These are phyloP conservation scores for Aspergillus quadricinctus DNA, from an alignment of 2,329 filamentous ascomycete genomes.

Conservation along the genomic window DNA sequence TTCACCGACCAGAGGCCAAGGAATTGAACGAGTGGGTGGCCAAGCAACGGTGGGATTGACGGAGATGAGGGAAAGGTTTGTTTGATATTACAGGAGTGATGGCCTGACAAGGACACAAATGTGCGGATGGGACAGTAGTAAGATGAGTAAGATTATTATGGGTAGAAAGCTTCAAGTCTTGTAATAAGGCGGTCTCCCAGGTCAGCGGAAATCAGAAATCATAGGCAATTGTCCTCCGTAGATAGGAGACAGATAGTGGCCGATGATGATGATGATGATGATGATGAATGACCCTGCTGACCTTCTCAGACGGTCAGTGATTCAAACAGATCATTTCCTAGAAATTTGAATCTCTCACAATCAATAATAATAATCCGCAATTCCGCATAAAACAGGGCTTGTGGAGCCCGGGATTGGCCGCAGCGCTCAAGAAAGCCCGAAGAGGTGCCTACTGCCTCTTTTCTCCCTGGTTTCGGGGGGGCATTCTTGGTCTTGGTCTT, in stretches of 20 bases:
- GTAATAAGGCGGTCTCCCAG: too few relatives aligned
- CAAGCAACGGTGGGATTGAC: not conserved
- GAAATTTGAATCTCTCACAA: not conserved
- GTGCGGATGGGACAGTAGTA: not conserved
- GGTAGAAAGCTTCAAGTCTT: not conserved
- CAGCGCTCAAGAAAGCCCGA: not conserved
- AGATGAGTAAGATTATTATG: not conserved
- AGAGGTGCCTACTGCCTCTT: not conserved
- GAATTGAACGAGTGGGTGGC: not conserved
- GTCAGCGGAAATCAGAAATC: not conserved
- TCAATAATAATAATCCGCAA: not conserved
- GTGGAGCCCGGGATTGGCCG: not conserved
- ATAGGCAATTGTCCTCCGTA: not conserved
- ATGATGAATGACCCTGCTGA: not conserved
- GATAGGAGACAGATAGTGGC: not conserved
- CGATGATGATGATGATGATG: not conserved
- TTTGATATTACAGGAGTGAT: not conserved
- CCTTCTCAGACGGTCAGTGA: not conserved
- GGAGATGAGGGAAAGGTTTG: not conserved
- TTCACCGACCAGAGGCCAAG: not conserved
- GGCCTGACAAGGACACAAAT: not conserved
- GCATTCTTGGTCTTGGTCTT: slow-evolving; percentile 16
- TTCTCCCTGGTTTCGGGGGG: slow-evolving; percentile 8
- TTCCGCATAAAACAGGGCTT: not conserved
- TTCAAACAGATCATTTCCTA: not conserved